Evolutionary conservation across 495 filamentous ascomycete genomes (phyloP).

Genomic region (Penicillium flavigenum): DNA sequence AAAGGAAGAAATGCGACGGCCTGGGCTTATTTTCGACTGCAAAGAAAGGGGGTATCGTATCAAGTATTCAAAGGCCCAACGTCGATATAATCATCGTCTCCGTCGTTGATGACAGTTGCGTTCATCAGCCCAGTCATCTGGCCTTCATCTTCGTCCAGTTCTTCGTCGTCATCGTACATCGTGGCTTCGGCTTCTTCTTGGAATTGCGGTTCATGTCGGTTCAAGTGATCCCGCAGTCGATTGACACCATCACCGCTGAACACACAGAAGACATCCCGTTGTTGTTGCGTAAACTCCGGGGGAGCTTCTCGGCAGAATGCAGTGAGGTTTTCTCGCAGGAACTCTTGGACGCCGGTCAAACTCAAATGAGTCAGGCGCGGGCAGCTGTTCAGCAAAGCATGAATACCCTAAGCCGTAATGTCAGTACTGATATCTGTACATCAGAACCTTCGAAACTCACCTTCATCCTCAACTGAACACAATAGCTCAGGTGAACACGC

Average conservation of each 20-base stretch:
- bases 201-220: slow-evolving; percentile 38
- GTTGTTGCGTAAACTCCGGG: slow-evolving; percentile 89
- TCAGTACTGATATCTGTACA: slow-evolving; percentile 17
- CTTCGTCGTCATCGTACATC: slow-evolving; percentile 59
- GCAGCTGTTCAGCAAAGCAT: slow-evolving; percentile 84
- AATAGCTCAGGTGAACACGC: slow-evolving; percentile 96
- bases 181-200: slow-evolving; percentile 48
- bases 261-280: slow-evolving; percentile 93
- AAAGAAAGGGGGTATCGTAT: slow-evolving; percentile 38
- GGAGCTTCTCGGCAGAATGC: slow-evolving; percentile 85
- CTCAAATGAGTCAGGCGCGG: slow-evolving; percentile 91
- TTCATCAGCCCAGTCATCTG: slow-evolving; percentile 57
- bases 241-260: slow-evolving; percentile 87
- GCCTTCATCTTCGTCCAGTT: slow-evolving; percentile 53
- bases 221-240: slow-evolving; percentile 74
- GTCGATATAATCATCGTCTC: slow-evolving; percentile 53
- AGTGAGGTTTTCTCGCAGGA: slow-evolving; percentile 72
- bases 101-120: slow-evolving; percentile 51
- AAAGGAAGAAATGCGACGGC: slow-evolving; percentile 18
- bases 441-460: slow-evolving; percentile 51
- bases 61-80: slow-evolving; percentile 43
- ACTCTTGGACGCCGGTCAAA: slow-evolving; percentile 87
- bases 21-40: slow-evolving; percentile 11
- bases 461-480: slow-evolving; percentile 71
- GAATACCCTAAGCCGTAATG: slow-evolving; percentile 69